These are phyloP conservation scores for Balakata baccata DNA, from an alignment of 345 rosid genomes.

Conservation along the genomic window DNA sequence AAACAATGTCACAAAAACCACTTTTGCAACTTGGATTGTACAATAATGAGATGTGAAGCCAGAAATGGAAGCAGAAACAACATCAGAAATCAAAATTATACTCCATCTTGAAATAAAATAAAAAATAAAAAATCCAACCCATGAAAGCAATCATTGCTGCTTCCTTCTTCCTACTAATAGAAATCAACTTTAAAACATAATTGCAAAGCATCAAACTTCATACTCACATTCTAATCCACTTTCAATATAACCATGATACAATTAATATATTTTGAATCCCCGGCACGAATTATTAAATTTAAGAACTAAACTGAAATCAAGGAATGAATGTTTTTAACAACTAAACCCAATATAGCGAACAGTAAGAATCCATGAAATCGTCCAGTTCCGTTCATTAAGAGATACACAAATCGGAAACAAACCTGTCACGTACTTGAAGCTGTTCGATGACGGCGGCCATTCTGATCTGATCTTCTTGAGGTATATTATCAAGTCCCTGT, in stretches of 20 bases:
- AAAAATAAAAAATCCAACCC: background rate
- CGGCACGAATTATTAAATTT: background rate
- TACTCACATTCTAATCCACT: background rate
- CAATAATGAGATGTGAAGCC: background rate
- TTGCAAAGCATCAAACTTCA: background rate
- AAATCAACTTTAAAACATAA: background rate
- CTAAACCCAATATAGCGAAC: background rate
- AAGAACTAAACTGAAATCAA: background rate
- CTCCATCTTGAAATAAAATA: background rate
- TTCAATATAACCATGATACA: background rate
- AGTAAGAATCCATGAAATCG: background rate
- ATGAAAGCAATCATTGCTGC: background rate
- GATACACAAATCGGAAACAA: background rate
- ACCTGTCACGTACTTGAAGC: slow-evolving; percentile 17
- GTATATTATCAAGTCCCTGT: slow-evolving; percentile 11
- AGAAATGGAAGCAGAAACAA: background rate
- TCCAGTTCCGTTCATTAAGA: background rate
- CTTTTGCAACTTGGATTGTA: background rate
- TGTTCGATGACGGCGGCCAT: slow-evolving; percentile 6
- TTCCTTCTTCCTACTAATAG: background rate
- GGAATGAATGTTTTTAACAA: background rate
- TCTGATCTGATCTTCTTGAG: slow-evolving; percentile 6
- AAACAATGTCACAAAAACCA: background rate
- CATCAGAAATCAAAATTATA: background rate
- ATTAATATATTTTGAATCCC: background rate